These are phyloP conservation scores for Psilocybe azurescens DNA, from an alignment of 768 basidiomycete species.

Conservation along the genomic window DNA sequence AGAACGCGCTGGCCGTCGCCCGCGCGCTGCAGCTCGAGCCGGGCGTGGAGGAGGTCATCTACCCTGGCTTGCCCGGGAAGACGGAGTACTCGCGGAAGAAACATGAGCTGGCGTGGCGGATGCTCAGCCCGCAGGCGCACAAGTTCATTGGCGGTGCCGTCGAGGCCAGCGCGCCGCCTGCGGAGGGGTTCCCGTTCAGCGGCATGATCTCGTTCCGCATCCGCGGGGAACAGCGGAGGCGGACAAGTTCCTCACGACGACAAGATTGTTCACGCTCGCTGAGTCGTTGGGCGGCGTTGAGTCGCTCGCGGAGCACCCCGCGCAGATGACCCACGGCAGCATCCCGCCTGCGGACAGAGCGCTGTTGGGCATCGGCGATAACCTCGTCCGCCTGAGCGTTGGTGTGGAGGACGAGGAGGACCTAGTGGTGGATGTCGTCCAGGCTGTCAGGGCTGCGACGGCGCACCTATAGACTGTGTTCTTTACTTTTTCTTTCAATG, in stretches of 20 bases:
- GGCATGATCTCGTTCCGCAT: constrained; percentile 89
- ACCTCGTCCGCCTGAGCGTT: constrained; percentile 80
- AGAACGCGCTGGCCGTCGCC: constrained; percentile 82
- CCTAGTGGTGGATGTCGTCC: constrained; percentile 71
- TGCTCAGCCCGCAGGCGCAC: constrained; percentile 72
- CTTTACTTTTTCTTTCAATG: neutral
- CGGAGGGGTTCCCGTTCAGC: constrained; percentile 81
- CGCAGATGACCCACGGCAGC: constrained; percentile 87
- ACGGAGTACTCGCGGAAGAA: constrained; percentile 42
- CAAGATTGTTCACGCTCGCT: constrained; percentile 78
- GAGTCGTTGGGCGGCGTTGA: constrained; percentile 94
- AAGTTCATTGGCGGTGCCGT: constrained; percentile 38
- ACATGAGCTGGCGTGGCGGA: constrained; percentile 64
- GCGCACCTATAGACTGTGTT: neutral
- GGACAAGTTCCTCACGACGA: constrained; percentile 67
- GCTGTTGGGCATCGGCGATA: constrained; percentile 76
- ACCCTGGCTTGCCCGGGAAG: constrained; percentile 79
- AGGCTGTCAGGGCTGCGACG: constrained; percentile 49
- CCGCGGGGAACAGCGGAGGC: constrained; percentile 63
- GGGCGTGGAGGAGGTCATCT: constrained; percentile 81
- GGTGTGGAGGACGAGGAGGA: constrained; percentile 92
- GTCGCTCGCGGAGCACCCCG: constrained; percentile 86
- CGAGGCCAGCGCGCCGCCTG: constrained; percentile 30
- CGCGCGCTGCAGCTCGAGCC: constrained; percentile 55
- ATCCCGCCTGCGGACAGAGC: constrained; percentile 73